phyloP scores from a whole-genome alignment of 495 filamentous ascomycete species.

The Chaetomium fimeti region DNA sequence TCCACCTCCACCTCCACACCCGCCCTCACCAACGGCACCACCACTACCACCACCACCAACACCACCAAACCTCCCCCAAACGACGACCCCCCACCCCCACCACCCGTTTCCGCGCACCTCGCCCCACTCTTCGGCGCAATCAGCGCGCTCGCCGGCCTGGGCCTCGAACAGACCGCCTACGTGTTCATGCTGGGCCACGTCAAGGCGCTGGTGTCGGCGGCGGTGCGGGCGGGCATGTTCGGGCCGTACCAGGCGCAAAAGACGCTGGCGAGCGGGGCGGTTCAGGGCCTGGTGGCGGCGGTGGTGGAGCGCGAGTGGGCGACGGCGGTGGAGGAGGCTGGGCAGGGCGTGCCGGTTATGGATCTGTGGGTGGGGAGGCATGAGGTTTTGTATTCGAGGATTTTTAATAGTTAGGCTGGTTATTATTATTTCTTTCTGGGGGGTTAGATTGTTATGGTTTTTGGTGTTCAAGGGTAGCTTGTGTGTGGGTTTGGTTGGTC shows the following conservation, averaged over 20 bases:
- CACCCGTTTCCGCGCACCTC: constrained; percentile 61
- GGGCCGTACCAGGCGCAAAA: constrained; percentile 89
- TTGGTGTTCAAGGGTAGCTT: no score
- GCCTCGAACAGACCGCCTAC: constrained; percentile 67
- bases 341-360: constrained; percentile 81
- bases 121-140: constrained; percentile 79
- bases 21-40: constrained; percentile 7
- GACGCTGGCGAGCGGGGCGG: constrained; percentile 64
- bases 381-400: constrained; percentile 91
- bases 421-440: background rate
- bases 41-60: background rate
- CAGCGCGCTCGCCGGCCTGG: constrained; percentile 60
- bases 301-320: constrained; percentile 60
- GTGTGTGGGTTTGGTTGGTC: background rate
- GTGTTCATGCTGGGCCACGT: constrained; percentile 84
- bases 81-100: constrained; percentile 30
- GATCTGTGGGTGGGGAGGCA: constrained; percentile 95
- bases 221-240: constrained; percentile 81
- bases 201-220: constrained; percentile 84
- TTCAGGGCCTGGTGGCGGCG: constrained; percentile 61
- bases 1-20: background rate
- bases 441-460: background rate
- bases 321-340: constrained; percentile 67
- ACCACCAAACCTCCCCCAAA: background rate
- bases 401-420: constrained; percentile 71